Percentiles rank a stretch among this genome's conserved stretches.
Evolutionary conservation across 176 grass and related monocot genomes (phyloP).

Genomic region (Eleusine indica): DNA sequence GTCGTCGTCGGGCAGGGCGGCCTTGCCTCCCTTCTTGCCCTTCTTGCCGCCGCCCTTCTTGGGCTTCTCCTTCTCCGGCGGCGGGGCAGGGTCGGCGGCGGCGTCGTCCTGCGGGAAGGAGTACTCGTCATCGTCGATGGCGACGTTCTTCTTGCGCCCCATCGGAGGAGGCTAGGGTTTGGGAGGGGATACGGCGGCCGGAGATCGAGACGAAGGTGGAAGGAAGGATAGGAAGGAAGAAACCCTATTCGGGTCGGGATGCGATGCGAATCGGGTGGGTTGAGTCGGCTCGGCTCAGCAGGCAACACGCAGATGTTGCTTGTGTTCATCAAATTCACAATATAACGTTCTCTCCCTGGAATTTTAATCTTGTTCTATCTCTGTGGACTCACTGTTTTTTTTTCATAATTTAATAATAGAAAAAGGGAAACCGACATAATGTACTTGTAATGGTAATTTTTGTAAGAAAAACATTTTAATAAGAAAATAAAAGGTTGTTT

Average conservation of each 20-base stretch:
- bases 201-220: constrained; percentile 37
- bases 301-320: too few species aligned
- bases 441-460: too few species aligned
- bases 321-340: too few species aligned
- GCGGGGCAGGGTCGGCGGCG: constrained; percentile 33
- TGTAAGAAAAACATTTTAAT: too few species aligned
- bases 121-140: constrained; percentile 95
- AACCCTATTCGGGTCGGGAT: constrained; percentile 36
- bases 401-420: too few species aligned
- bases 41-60: constrained; percentile 62
- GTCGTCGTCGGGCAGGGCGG: constrained; percentile 42
- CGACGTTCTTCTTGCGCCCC: constrained; percentile 93
- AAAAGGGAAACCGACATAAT: too few species aligned
- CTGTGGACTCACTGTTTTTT: too few species aligned
- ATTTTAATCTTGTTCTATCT: too few species aligned
- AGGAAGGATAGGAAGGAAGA: not conserved
- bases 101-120: constrained; percentile 67
- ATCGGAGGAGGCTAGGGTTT: constrained; percentile 45
- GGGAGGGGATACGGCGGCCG: constrained; percentile 23
- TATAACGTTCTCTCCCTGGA: too few species aligned
- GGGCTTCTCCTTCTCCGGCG: constrained; percentile 50
- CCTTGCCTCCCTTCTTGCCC: constrained; percentile 73
- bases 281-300: too few species aligned
- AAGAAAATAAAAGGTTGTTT: too few species aligned
- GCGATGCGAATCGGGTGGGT: not conserved